Percentiles rank a stretch among this genome's conserved stretches.
These are phyloP conservation scores for Xylariaceae sp. DNA, from an alignment of 2,329 filamentous ascomycete genomes.

Conservation along the genomic window DNA sequence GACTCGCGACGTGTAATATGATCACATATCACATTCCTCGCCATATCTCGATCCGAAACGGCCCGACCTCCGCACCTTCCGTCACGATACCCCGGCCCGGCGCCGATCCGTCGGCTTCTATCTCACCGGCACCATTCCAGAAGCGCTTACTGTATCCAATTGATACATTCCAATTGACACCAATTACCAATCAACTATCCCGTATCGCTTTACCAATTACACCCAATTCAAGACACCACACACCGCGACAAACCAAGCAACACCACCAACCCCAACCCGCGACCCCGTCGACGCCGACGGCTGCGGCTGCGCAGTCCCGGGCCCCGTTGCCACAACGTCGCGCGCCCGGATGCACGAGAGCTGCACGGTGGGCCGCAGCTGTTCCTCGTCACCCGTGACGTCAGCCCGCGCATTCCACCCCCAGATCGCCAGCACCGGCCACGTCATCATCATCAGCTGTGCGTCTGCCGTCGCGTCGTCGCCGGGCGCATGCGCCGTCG, in stretches of 20 bases:
- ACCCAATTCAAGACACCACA: not conserved
- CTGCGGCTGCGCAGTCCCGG: constrained; percentile 1
- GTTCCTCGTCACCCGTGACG: constrained; percentile 12
- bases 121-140: too few relatives aligned
- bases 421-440: constrained; percentile 28
- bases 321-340: not conserved
- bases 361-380: constrained; percentile 18
- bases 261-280: not conserved
- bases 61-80: too few relatives aligned
- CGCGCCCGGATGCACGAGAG: constrained; percentile 24
- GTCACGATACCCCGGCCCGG: too few relatives aligned
- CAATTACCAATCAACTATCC: too few relatives aligned
- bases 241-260: not conserved
- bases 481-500: constrained; percentile 19
- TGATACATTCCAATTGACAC: too few relatives aligned
- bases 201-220: too few relatives aligned
- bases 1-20: too few relatives aligned
- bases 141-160: too few relatives aligned
- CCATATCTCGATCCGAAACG: too few relatives aligned
- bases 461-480: constrained; percentile 18
- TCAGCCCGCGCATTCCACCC: constrained; percentile 28
- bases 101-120: too few relatives aligned
- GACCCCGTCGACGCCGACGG: constrained; percentile 1
- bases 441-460: constrained; percentile 15
- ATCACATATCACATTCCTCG: too few relatives aligned